Conservation (phyloP, 1,284 basidiomycete species). For the Bondarzewia mesenterica region DNA sequence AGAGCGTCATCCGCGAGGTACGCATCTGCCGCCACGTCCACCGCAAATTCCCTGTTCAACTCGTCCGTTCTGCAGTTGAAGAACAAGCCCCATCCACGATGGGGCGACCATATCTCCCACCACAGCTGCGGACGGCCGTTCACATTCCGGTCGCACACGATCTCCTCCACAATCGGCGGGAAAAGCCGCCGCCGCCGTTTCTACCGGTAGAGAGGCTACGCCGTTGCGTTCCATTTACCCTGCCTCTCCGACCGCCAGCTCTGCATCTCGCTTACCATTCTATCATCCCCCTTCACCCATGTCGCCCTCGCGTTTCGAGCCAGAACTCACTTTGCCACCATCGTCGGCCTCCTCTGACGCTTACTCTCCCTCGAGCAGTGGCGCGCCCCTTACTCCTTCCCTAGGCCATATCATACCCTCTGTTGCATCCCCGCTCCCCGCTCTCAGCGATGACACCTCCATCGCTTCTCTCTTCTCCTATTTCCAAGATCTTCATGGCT, state of each 20-base stretch:
- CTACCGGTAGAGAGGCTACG: too few relatives aligned
- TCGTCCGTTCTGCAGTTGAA: constrained; percentile 35
- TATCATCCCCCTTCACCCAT: background rate
- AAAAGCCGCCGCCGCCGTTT: too few relatives aligned
- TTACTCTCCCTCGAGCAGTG: background rate
- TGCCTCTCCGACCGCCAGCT: too few relatives aligned
- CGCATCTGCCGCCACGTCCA: constrained; percentile 6
- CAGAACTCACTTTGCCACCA: background rate
- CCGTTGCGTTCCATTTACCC: too few relatives aligned
- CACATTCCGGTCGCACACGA: background rate
- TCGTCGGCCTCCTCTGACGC: background rate
- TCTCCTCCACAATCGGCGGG: background rate
- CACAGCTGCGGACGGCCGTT: background rate
- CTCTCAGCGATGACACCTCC: background rate
- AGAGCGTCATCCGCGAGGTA: constrained; percentile 76
- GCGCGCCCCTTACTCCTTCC: background rate
- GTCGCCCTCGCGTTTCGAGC: background rate
- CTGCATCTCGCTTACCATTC: too few relatives aligned
- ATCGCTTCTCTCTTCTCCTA: constrained; percentile 6
- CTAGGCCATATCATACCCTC: background rate
- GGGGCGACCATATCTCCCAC: constrained; percentile 22
- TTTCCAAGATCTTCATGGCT: constrained; percentile 2
- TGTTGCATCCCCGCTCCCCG: background rate
- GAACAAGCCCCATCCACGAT: constrained; percentile 66
- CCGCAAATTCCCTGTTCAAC: background rate